phyloP scores from a whole-genome alignment of 164 flowering plant species.

The Nelumbo lutea region DNA sequence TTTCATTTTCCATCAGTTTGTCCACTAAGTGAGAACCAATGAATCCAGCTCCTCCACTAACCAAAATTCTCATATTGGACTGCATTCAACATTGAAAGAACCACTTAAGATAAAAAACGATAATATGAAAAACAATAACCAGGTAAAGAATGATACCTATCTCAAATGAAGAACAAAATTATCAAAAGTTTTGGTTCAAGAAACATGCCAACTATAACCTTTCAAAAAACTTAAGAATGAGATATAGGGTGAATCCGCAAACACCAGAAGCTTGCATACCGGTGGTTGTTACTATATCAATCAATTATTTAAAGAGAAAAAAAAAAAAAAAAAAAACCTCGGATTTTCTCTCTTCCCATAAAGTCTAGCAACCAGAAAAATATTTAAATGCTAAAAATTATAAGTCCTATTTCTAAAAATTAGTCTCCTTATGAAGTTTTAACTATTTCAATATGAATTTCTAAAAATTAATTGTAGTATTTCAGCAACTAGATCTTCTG shows the following conservation, averaged over 20 bases:
- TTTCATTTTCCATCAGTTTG: slow-evolving; percentile 56
- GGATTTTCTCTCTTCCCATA: too few species aligned
- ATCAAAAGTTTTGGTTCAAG: too few species aligned
- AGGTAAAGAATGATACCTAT: neutral
- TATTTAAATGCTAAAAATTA: neutral
- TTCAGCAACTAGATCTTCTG: neutral
- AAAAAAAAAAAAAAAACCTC: too few species aligned
- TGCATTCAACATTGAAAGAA: slow-evolving; percentile 16
- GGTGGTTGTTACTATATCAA: too few species aligned
- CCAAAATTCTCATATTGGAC: slow-evolving; percentile 63
- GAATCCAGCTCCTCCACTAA: slow-evolving; percentile 71
- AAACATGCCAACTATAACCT: too few species aligned
- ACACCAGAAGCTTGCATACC: too few species aligned
- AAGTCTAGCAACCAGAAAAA: too few species aligned
- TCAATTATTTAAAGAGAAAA: too few species aligned
- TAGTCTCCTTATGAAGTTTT: neutral
- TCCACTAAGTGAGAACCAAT: slow-evolving; percentile 73
- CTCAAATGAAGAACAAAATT: neutral
- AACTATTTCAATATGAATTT: neutral
- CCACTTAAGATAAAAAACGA: neutral
- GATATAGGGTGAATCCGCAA: too few species aligned
- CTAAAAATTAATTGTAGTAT: neutral
- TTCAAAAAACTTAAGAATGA: too few species aligned
- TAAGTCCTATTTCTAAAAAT: neutral
- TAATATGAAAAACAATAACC: too few species aligned